phyloP scores from a whole-genome alignment of 805 yeast species.

The Candida easanensis region DNA sequence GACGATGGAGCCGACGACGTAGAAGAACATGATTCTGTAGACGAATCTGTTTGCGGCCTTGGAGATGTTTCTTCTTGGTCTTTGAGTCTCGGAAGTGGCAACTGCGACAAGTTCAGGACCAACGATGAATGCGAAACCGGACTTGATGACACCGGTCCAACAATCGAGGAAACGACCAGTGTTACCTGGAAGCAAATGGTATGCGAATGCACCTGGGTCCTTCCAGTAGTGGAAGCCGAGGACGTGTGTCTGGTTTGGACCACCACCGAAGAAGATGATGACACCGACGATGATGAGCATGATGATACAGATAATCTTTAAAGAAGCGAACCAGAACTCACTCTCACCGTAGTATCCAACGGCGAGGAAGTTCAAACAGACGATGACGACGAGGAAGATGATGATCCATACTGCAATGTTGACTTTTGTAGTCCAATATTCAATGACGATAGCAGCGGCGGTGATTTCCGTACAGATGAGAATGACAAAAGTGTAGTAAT shows the following conservation, averaged over 20 bases:
- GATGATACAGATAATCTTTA: conserved; percentile 63
- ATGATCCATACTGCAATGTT: conserved; percentile 61
- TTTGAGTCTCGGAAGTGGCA: conserved; percentile 56
- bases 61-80: conserved; percentile 58
- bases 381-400: conserved; percentile 47
- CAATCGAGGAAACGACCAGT: conserved; percentile 64
- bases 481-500: conserved; percentile 27
- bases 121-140: conserved; percentile 63
- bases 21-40: conserved; percentile 58
- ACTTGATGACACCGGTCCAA: conserved; percentile 60
- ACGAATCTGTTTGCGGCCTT: conserved; percentile 56
- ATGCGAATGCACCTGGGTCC: conserved; percentile 54
- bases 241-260: conserved; percentile 49
- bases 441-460: conserved; percentile 50
- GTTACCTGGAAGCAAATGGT: conserved; percentile 44
- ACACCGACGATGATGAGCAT: conserved; percentile 58
- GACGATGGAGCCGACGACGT: conserved; percentile 60
- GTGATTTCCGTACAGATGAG: conserved; percentile 46
- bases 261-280: conserved; percentile 65
- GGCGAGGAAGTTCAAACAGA: conserved; percentile 50
- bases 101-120: conserved; percentile 61
- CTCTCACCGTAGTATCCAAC: conserved; percentile 59
- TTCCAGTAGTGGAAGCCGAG: conserved; percentile 70
- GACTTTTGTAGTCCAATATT: conserved; percentile 58
- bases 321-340: conserved; percentile 56